Conservation (phyloP, 352 stramenopile species). For the Phytophthora quininea region DNA sequence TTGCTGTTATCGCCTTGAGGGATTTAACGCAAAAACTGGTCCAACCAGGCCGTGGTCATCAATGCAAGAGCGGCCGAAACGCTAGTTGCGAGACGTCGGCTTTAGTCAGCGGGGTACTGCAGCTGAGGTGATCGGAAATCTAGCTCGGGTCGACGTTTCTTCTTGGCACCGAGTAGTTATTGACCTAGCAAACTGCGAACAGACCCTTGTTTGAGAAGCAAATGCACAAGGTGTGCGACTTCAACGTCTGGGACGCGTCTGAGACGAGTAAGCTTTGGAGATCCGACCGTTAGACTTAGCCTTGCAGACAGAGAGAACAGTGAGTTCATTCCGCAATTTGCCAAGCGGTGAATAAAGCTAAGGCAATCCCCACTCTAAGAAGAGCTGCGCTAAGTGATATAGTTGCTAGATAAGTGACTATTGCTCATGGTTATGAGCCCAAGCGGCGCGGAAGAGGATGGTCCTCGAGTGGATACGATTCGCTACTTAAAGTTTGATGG, state of each 20-base stretch:
- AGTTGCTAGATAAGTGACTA: not conserved
- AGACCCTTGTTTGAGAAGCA: not conserved
- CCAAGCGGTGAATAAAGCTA: not conserved
- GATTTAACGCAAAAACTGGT: no score
- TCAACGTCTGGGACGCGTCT: not conserved
- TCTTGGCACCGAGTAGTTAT: no score
- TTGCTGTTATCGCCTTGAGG: no score
- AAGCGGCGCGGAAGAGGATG: conserved; percentile 1
- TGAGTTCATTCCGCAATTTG: not conserved
- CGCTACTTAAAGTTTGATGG: conserved; percentile 11
- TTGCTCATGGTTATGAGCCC: conserved; percentile 21
- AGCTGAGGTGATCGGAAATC: no score
- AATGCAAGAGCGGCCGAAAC: no score
- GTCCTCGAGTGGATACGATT: conserved; percentile 6
- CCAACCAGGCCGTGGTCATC: no score
- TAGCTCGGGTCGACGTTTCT: no score
- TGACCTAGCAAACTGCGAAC: no score
- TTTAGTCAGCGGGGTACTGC: no score
- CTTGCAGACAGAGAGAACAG: not conserved
- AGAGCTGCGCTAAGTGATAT: not conserved
- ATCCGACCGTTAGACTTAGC: not conserved
- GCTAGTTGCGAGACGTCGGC: no score
- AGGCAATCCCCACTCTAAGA: not conserved
- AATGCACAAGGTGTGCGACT: not conserved
- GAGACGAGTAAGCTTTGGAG: not conserved